Evolutionary conservation across 495 filamentous ascomycete species (phyloP).

Genomic region (Talaromyces trachyspermus): DNA sequence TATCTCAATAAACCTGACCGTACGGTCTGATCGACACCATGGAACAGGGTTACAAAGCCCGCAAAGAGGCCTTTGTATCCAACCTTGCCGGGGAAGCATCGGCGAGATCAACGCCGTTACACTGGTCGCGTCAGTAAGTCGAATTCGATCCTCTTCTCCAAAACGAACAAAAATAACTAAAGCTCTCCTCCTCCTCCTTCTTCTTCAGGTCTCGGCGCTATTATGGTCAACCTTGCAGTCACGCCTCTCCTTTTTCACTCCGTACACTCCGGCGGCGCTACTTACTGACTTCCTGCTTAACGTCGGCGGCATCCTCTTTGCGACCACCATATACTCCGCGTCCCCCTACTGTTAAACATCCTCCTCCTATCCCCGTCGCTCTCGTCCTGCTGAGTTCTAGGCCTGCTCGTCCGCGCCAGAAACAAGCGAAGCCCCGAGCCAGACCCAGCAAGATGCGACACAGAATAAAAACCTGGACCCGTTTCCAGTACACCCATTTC

Average conservation of each 20-base stretch:
- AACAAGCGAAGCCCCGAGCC: conserved; percentile 36
- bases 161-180: neutral
- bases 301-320: conserved; percentile 70
- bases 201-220: conserved; percentile 61
- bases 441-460: neutral
- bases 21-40: conserved; percentile 21
- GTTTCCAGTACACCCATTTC: conserved; percentile 78
- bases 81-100: conserved; percentile 81
- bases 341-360: conserved; percentile 62
- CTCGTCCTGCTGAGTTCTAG: conserved; percentile 48
- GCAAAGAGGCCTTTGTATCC: conserved; percentile 93
- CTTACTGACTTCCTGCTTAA: conserved; percentile 81
- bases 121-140: conserved; percentile 72
- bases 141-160: neutral
- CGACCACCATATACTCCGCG: conserved; percentile 77
- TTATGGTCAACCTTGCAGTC: conserved; percentile 89
- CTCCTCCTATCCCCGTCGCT: conserved; percentile 62
- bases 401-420: conserved; percentile 37
- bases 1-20: neutral
- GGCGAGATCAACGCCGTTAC: conserved; percentile 81
- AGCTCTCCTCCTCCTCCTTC: neutral
- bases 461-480: conserved; percentile 26
- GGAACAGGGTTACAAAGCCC: conserved; percentile 70
- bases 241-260: conserved; percentile 75
- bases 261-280: conserved; percentile 59